Conservation (phyloP, 345 rosid genomes). For the Turritis glabra region DNA sequence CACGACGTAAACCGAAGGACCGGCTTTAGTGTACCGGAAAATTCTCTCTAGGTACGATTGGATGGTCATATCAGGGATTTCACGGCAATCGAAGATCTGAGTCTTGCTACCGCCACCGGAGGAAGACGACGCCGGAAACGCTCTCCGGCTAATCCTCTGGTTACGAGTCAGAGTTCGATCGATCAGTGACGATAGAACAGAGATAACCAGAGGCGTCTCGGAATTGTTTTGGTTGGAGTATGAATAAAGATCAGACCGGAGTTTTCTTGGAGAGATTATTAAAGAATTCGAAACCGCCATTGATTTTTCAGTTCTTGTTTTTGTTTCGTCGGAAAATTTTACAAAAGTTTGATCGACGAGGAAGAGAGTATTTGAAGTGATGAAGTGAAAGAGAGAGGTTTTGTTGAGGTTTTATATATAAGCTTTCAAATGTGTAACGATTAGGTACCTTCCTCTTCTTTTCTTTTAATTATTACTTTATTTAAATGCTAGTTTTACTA, state of each 20-base stretch:
- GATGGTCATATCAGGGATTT: slow-evolving; percentile 74
- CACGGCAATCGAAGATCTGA: slow-evolving; percentile 62
- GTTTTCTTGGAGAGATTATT: slow-evolving; percentile 73
- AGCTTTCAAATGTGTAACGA: slow-evolving; percentile 15
- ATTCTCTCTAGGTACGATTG: slow-evolving; percentile 83
- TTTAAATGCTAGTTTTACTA: slow-evolving; percentile 21
- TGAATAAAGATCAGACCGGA: slow-evolving; percentile 78
- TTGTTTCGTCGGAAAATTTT: background rate
- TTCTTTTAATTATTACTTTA: slow-evolving; percentile 9
- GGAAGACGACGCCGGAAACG: slow-evolving; percentile 30
- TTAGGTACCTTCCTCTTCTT: slow-evolving; percentile 32
- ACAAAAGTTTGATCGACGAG: slow-evolving; percentile 4
- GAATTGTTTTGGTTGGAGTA: slow-evolving; percentile 63
- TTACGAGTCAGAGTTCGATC: slow-evolving; percentile 72
- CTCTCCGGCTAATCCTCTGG: slow-evolving; percentile 55
- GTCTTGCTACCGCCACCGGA: slow-evolving; percentile 20
- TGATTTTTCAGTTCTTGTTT: background rate
- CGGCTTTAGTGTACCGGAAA: slow-evolving; percentile 75
- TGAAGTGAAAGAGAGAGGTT: slow-evolving; percentile 31
- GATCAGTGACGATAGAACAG: slow-evolving; percentile 75
- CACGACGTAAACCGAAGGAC: slow-evolving; percentile 84
- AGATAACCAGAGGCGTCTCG: slow-evolving; percentile 69
- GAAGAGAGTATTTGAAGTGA: slow-evolving; percentile 9
- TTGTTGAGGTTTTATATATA: slow-evolving; percentile 38
- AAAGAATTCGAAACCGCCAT: slow-evolving; percentile 50